Evolutionary conservation across 176 grass and related monocot genomes (phyloP), one percentile per base, ranked within the genome.

Genomic region (Tillandsia leiboldiana): DNA sequence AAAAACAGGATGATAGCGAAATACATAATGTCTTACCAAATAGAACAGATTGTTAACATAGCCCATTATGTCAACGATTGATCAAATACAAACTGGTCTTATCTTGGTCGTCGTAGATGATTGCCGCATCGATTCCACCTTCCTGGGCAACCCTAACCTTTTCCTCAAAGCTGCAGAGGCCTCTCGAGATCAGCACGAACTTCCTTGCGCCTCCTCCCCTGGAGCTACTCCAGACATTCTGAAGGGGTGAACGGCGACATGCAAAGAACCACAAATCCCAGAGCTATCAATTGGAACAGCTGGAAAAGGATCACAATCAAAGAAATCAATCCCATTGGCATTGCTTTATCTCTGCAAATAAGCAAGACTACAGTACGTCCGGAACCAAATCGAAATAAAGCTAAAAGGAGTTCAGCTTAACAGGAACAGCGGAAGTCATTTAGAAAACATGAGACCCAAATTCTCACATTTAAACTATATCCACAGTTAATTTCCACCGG

Each of bases 61-160:
- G n/a, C n/a, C n/a, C n/a, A n/a, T n/a, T n/a, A n/a, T n/a, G n/a
- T n/a, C n/a, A n/a, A n/a, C n/a, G n/a, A n/a, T n/a, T n/a, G n/a
- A n/a, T n/a, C n/a, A n/a, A n/a, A n/a, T 89, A 93, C 33, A 93
- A 81, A 79, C 85, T 89, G 64, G 74, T 66, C 75, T 86, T 93
- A 20, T 93, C 90, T 65, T 81, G 80, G 51, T 93, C 90, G 49
- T 96, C 84, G 48, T 87, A 85, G 69, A 96, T 88, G 68, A 96
- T 64, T 4, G 87, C 81, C 15, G 87, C 84, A 14, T 78, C 84
- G 57, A 85, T 90, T 5, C 84, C 91, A 51, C 65, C 86, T 67
- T 51, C 73, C 73, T 96, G 91, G 14, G 91, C 91, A 50, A 8
- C 28, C 59, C 75, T 78, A 13, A 96, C 87, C 80, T 96, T 96